Conservation (phyloP, 1,284 basidiomycete species). For the Cystobasidium pallidum region DNA sequence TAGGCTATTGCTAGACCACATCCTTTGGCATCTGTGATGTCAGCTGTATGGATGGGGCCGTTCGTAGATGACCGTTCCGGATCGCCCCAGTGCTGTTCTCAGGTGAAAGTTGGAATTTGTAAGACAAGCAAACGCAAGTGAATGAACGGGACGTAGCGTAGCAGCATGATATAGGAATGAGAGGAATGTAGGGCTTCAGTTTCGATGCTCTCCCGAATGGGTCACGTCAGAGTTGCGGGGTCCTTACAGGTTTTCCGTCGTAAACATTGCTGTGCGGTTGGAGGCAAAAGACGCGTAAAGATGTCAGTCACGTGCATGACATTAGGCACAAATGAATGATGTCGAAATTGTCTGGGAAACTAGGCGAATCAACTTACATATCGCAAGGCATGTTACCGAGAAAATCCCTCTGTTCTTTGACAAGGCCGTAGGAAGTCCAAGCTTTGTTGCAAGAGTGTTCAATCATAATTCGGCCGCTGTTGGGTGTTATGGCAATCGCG, state of each 20-base stretch:
- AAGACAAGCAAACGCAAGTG: neutral
- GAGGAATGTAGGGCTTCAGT: too few relatives aligned
- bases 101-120: too few relatives aligned
- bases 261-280: constrained; percentile 16
- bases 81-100: constrained; percentile 25
- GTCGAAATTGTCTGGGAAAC: neutral
- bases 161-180: too few relatives aligned
- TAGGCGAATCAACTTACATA: constrained; percentile 19
- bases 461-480: constrained; percentile 42
- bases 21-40: constrained; percentile 63
- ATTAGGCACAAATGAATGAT: too few relatives aligned
- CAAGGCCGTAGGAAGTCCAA: constrained; percentile 36
- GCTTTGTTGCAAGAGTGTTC: constrained; percentile 44
- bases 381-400: constrained; percentile 41
- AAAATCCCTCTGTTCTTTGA: constrained; percentile 29
- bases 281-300: neutral
- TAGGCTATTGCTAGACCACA: constrained; percentile 73
- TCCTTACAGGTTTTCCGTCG: constrained; percentile 24
- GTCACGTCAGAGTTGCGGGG: too few relatives aligned
- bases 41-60: constrained; percentile 31
- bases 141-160: neutral
- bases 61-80: constrained; percentile 17
- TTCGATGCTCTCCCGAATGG: too few relatives aligned
- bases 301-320: constrained; percentile 13
- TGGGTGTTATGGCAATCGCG: neutral